phyloP scores from a whole-genome alignment of 257 asterid genomes.

The Salvia rosmarinus region DNA sequence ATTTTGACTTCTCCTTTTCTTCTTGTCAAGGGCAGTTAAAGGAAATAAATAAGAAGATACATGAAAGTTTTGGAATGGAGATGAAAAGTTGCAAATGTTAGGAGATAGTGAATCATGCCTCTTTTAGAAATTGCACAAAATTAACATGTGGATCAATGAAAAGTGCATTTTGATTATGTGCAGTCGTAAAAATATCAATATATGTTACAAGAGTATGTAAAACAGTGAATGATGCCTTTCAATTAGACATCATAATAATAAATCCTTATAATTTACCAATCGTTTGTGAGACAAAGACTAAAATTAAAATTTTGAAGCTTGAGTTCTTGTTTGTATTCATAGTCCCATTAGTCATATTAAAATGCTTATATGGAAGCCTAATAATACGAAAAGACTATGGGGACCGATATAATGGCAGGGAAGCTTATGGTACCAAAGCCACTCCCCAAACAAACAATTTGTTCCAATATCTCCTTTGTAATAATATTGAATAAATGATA shows the following conservation, averaged over 20 bases:
- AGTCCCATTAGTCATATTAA: not conserved
- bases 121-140: too few relatives aligned
- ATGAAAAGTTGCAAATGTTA: too few relatives aligned
- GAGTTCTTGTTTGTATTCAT: not conserved
- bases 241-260: not conserved
- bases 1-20: too few relatives aligned
- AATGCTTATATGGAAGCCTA: not conserved
- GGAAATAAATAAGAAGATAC: too few relatives aligned
- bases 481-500: not conserved
- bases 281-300: not conserved
- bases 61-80: too few relatives aligned
- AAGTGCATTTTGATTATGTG: not conserved
- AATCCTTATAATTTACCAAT: not conserved
- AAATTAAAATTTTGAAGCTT: not conserved
- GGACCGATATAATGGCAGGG: not conserved
- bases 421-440: not conserved
- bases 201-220: too few relatives aligned
- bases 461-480: not conserved
- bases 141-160: too few relatives aligned
- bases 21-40: too few relatives aligned
- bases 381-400: not conserved
- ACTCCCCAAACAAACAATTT: not conserved
- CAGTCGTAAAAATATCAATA: too few relatives aligned
- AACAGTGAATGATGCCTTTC: not conserved
- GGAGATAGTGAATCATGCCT: too few relatives aligned